phyloP scores from a whole-genome alignment of 768 basidiomycete genomes.

The Agrocybe praecox region DNA sequence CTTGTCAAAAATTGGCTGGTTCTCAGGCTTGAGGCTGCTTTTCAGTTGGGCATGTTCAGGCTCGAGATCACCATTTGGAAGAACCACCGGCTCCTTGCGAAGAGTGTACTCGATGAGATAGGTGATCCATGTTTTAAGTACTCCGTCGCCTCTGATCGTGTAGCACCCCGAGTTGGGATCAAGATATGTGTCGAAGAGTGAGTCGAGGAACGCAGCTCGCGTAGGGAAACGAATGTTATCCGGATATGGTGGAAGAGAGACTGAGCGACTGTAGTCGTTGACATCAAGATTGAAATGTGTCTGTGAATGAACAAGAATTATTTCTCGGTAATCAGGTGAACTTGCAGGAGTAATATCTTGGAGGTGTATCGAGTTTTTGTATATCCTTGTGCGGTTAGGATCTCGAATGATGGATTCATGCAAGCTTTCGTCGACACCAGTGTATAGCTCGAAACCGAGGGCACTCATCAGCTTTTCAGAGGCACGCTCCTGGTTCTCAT shows the following conservation, averaged over 20 bases:
- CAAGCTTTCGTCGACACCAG: not conserved
- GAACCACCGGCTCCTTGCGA: not conserved
- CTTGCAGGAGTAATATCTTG: not conserved
- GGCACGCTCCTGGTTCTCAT: not conserved
- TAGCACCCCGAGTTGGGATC: not conserved
- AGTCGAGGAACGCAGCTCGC: not conserved
- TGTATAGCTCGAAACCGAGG: not conserved
- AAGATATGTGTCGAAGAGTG: not conserved
- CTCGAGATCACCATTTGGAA: not conserved
- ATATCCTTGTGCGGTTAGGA: not conserved
- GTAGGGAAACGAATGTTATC: constrained; percentile 3
- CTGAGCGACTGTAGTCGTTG: constrained; percentile 12
- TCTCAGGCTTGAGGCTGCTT: not conserved
- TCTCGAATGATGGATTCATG: not conserved
- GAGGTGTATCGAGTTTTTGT: not conserved
- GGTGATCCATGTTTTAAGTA: not conserved
- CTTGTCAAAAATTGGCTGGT: not conserved
- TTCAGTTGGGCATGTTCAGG: not conserved
- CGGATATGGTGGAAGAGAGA: constrained; percentile 13
- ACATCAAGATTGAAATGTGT: constrained; percentile 13
- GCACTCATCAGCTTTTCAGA: not conserved
- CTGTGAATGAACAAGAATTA: constrained; percentile 13
- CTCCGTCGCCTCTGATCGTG: not conserved
- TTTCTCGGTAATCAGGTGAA: not conserved
- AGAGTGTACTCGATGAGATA: not conserved